A percentile compares a stretch with the other conserved stretches of the same genome.
These are phyloP conservation scores for Gracilariopsis chorda DNA, from an alignment of 23 red algal genomes.

Conservation along the genomic window DNA sequence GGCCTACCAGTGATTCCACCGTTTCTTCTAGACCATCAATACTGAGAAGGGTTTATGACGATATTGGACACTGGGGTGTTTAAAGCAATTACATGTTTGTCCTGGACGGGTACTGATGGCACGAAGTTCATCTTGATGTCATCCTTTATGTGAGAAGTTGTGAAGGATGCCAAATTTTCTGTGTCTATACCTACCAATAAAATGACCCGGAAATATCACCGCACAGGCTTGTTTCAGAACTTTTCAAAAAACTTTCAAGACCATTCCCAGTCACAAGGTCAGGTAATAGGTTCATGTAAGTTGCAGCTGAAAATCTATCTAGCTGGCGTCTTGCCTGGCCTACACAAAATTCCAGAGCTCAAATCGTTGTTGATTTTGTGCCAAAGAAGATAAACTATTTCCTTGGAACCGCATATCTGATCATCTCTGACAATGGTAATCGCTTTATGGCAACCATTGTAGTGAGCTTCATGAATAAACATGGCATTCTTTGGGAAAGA, in stretches of 20 bases:
- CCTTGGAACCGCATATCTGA: background rate
- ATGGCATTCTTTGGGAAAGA: background rate
- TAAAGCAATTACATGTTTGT: background rate
- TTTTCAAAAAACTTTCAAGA: background rate
- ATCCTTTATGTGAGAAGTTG: background rate
- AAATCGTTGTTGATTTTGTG: background rate
- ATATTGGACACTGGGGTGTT: background rate
- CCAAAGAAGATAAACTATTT: background rate
- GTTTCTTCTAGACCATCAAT: too few relatives aligned
- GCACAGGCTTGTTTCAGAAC: background rate
- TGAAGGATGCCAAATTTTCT: background rate
- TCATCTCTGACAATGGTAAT: background rate
- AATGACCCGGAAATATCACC: background rate
- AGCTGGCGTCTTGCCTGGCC: background rate
- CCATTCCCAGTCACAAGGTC: background rate
- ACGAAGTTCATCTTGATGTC: background rate
- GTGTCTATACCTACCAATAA: background rate
- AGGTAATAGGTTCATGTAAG: background rate
- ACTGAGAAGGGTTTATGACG: too few relatives aligned
- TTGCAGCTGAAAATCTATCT: background rate
- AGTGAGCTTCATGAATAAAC: background rate
- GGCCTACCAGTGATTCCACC: too few relatives aligned
- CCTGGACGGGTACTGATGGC: background rate
- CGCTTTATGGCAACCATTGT: background rate
- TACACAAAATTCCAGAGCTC: background rate